phyloP scores from a whole-genome alignment of 805 yeast species.

The Ogataea haglerorum region DNA sequence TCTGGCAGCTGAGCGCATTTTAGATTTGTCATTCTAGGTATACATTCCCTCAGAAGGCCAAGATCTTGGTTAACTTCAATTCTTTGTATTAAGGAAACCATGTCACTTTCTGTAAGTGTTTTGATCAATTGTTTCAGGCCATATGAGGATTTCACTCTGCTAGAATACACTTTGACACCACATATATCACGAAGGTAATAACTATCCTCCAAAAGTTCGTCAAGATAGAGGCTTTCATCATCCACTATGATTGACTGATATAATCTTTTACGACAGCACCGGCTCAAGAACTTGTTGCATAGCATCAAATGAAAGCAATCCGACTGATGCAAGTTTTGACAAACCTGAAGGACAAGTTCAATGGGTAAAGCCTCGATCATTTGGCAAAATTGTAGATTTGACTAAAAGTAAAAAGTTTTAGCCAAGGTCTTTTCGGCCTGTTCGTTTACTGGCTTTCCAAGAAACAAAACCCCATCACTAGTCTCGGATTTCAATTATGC shows the following conservation, averaged over 20 bases:
- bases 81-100: background rate
- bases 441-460: background rate
- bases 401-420: too few species aligned
- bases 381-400: too few species aligned
- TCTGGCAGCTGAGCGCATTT: background rate
- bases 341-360: slow-evolving; percentile 21
- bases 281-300: slow-evolving; percentile 14
- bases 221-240: slow-evolving; percentile 20
- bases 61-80: slow-evolving; percentile 1
- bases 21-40: slow-evolving; percentile 1
- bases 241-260: slow-evolving; percentile 27
- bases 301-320: slow-evolving; percentile 27
- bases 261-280: slow-evolving; percentile 14
- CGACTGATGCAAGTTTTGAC: slow-evolving; percentile 20
- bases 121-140: slow-evolving; percentile 24
- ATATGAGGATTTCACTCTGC: slow-evolving; percentile 21
- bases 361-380: slow-evolving; percentile 28
- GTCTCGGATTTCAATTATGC: too few species aligned
- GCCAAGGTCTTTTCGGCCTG: slow-evolving; percentile 7
- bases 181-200: slow-evolving; percentile 14
- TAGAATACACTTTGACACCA: slow-evolving; percentile 14
- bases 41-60: background rate
- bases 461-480: background rate
- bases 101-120: slow-evolving; percentile 8
- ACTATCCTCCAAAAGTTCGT: slow-evolving; percentile 20